Conservation (phyloP, 208 protist genomes). For the Tritrichomonas musculus region DNA sequence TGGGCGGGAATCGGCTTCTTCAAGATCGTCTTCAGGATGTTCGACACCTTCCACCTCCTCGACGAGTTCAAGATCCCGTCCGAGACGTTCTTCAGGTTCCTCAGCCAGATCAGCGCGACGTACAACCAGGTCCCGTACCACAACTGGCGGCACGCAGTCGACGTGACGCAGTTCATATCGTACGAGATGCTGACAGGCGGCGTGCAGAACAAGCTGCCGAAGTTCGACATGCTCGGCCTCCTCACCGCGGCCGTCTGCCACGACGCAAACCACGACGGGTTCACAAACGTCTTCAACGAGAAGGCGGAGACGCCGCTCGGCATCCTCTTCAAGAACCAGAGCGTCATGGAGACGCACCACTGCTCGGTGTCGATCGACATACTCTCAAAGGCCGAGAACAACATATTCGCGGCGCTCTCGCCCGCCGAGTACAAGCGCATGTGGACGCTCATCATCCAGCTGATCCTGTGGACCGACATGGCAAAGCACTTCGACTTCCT, state of each 20-base stretch:
- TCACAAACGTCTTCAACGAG: conserved; percentile 87
- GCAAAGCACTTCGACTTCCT: conserved; percentile 47
- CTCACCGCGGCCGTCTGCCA: conserved; percentile 77
- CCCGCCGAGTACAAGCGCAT: conserved; percentile 43
- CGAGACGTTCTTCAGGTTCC: conserved; percentile 19
- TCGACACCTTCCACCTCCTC: conserved; percentile 35
- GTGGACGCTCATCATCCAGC: conserved; percentile 44
- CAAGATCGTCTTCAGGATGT: not conserved
- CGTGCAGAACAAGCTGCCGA: conserved; percentile 57
- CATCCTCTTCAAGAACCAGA: conserved; percentile 60
- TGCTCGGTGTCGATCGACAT: conserved; percentile 43
- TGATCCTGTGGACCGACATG: conserved; percentile 59
- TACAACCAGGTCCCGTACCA: conserved; percentile 62
- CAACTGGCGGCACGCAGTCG: conserved; percentile 60
- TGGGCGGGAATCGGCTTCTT: conserved; percentile 13
- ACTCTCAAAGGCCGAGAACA: conserved; percentile 34
- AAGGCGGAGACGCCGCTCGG: conserved; percentile 73
- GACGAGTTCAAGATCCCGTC: conserved; percentile 20
- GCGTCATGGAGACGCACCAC: conserved; percentile 60
- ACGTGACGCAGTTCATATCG: conserved; percentile 59
- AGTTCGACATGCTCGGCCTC: conserved; percentile 68
- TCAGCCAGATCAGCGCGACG: not conserved
- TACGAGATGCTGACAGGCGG: conserved; percentile 44
- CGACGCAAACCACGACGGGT: conserved; percentile 86
- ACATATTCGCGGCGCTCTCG: conserved; percentile 42